Conservation (phyloP, 2,329 filamentous ascomycete genomes). For the Pestalotiopsis sp. region DNA sequence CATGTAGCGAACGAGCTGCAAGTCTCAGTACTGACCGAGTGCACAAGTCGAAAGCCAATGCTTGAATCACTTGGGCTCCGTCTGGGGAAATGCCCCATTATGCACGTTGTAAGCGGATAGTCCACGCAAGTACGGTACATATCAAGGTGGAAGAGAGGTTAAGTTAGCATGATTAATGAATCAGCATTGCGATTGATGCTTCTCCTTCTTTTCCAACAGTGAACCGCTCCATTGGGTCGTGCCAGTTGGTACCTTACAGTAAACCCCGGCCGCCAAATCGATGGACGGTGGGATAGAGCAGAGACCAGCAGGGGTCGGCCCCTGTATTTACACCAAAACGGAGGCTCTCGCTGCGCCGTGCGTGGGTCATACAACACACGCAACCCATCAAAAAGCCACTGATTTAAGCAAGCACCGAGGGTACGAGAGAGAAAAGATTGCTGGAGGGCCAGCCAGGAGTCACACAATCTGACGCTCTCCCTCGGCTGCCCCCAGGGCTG, state of each 20-base stretch:
- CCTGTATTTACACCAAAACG: constrained; percentile 24
- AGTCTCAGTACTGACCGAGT: neutral
- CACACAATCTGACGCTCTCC: neutral
- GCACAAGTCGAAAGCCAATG: neutral
- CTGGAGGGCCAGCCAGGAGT: neutral
- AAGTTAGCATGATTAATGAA: no score
- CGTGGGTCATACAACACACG: constrained; percentile 17
- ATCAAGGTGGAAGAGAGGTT: no score
- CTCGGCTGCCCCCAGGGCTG: constrained; percentile 16
- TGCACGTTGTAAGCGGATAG: neutral
- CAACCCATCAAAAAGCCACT: neutral
- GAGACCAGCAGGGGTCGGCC: constrained; percentile 11
- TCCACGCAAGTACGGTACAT: no score
- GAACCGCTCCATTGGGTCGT: neutral
- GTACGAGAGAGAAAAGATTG: neutral
- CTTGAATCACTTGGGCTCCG: neutral
- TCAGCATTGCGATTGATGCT: neutral
- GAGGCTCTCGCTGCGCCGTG: constrained; percentile 21
- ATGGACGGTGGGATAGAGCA: neutral
- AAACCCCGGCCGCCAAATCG: neutral
- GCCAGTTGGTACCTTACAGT: neutral
- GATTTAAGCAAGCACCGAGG: neutral
- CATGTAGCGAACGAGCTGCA: neutral
- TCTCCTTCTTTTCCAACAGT: neutral
- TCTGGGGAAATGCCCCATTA: neutral